Evolutionary conservation across 2,329 filamentous ascomycete species (phyloP).

Genomic region (Arthrobotrys entomopaga): DNA sequence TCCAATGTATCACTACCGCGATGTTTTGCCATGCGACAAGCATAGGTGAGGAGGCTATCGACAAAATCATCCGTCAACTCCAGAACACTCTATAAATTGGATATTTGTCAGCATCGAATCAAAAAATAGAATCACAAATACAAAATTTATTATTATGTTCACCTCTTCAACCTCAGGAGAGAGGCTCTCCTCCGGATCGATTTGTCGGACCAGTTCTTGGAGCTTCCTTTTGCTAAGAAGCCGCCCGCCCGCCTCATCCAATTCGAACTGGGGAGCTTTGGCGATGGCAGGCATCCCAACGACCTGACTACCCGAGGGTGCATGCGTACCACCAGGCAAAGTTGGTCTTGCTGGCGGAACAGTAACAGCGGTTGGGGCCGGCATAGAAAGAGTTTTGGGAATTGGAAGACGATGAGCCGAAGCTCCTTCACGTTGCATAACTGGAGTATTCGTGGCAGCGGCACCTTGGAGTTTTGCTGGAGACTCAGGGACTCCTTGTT

Average conservation of each 20-base stretch:
- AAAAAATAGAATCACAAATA: neutral
- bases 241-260: slow-evolving; percentile 90
- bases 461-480: slow-evolving; percentile 59
- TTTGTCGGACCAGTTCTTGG: slow-evolving; percentile 92
- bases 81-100: slow-evolving; percentile 75
- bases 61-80: slow-evolving; percentile 93
- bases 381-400: slow-evolving; percentile 79
- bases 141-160: slow-evolving; percentile 60
- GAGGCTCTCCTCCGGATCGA: slow-evolving; percentile 80
- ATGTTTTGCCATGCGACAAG: slow-evolving; percentile 91
- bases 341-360: slow-evolving; percentile 82
- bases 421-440: slow-evolving; percentile 46
- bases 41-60: slow-evolving; percentile 85
- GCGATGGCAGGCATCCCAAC: slow-evolving; percentile 87
- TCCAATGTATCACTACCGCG: slow-evolving; percentile 90
- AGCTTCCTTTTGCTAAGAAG: slow-evolving; percentile 98
- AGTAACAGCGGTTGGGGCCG: slow-evolving; percentile 77
- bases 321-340: slow-evolving; percentile 78
- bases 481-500: slow-evolving; percentile 65
- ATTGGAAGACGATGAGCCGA: slow-evolving; percentile 70
- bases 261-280: slow-evolving; percentile 82
- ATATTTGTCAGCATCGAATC: slow-evolving; percentile 20
- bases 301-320: slow-evolving; percentile 76
- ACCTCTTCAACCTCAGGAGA: slow-evolving; percentile 97
- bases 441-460: slow-evolving; percentile 50